Conservation (phyloP, 306 rosid species). For the Nissolia schottii region DNA sequence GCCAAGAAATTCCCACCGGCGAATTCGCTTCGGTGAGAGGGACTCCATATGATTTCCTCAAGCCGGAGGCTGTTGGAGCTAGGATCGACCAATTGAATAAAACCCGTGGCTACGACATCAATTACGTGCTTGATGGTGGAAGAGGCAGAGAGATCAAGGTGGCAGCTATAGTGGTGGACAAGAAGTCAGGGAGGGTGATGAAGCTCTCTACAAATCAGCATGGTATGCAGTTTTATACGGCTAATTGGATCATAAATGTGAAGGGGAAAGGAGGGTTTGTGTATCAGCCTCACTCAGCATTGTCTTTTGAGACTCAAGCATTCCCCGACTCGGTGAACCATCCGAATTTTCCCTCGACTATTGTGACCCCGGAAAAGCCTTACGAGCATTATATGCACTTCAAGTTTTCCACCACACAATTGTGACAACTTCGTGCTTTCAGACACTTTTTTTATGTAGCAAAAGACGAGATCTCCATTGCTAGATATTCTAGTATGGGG, state of each 20-base stretch:
- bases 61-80: slow-evolving; percentile 41
- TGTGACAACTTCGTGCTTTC: too few species aligned
- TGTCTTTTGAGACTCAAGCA: slow-evolving; percentile 72
- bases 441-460: too few species aligned
- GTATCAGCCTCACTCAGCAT: slow-evolving; percentile 46
- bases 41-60: slow-evolving; percentile 63
- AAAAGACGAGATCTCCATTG: too few species aligned
- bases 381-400: slow-evolving; percentile 52
- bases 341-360: slow-evolving; percentile 71
- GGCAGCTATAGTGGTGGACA: slow-evolving; percentile 44
- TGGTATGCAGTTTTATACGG: slow-evolving; percentile 57
- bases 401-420: slow-evolving; percentile 54
- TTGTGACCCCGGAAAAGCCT: slow-evolving; percentile 53
- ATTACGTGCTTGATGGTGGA: slow-evolving; percentile 45
- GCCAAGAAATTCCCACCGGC: slow-evolving; percentile 52
- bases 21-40: slow-evolving; percentile 43
- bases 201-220: slow-evolving; percentile 51
- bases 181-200: slow-evolving; percentile 50
- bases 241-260: slow-evolving; percentile 36
- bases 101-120: slow-evolving; percentile 49
- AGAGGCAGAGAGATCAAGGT: slow-evolving; percentile 15
- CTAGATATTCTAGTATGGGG: too few species aligned
- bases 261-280: slow-evolving; percentile 54
- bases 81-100: slow-evolving; percentile 35
- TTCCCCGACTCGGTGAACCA: slow-evolving; percentile 75